Base-by-base conservation (phyloP, 169 alveolate species). In the Cryptosporidium meleagridis region DNA sequence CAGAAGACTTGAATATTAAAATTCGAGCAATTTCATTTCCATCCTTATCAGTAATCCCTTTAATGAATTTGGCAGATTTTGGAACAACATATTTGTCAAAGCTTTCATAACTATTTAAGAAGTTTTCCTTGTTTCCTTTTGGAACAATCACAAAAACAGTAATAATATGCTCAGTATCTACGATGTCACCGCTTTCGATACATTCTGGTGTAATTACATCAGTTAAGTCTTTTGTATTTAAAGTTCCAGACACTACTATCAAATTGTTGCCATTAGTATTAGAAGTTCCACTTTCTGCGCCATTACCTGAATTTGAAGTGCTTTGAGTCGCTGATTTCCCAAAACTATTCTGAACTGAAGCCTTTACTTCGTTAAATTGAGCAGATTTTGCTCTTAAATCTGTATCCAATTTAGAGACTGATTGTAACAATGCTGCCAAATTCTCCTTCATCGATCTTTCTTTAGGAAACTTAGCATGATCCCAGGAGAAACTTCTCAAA, bases 381-480 rank as follows among this genome's bases (percentile, higher is more conserved):
- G 92, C 91, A 41, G 97, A 92, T 52, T 95, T 94, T 65, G 93
- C 92, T 52, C 92, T 95, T 48, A 96, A 85, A 80, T 94, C 97
- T 67, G 91, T 95, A 41, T 92, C 91, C 45, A 96, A 89, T 61
- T 96, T 96, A 35, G 87, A 87, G 55, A 93, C 93, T 41, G 93
- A 91, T 85, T 95, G 95, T 21, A 95, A 86, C 85, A 96, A 93
- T 45, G 95, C 92, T 72, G 94, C 95, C 62, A 94, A 75, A 52
- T 93, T 91, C 48, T 94, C 97, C 85, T 93, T 92, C 62, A 94
- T 71, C 8, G 98, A 92, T 69, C 95, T 84, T 70, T 94, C 93
- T 70, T 95, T 91, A 5, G 98, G 98, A 87, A 93, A 96, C 70
- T 94, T 94, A 23, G 96, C 96, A 87, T 96, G 97, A 53, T 96